These are phyloP conservation scores for Atkinsonella hypoxylon DNA, from an alignment of 2,329 filamentous ascomycete genomes.

Conservation along the genomic window DNA sequence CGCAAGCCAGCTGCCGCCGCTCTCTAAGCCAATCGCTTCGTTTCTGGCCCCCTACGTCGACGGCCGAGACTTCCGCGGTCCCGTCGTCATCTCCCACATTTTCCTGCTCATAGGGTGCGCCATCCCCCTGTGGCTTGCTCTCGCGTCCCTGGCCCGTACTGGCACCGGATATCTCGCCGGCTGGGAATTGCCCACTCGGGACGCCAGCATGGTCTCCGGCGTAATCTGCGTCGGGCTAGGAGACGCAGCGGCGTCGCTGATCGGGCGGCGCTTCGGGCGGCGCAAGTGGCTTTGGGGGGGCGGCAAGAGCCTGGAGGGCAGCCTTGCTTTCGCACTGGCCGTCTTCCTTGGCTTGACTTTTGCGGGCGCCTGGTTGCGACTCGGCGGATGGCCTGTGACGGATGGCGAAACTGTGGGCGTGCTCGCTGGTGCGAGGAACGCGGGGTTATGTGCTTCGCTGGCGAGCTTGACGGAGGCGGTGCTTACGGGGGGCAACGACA, in stretches of 20 bases:
- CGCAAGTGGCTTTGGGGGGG: conserved; percentile 95
- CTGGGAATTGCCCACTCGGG: conserved; percentile 65
- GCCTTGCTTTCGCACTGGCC: conserved; percentile 65
- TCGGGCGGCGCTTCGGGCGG: conserved; percentile 75
- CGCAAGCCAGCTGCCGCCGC: conserved; percentile 80
- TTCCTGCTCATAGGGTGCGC: conserved; percentile 92
- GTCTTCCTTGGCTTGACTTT: conserved; percentile 63
- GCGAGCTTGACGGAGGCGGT: conserved; percentile 92
- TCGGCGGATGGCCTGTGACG: conserved; percentile 61
- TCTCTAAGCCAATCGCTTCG: conserved; percentile 71
- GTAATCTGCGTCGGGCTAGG: conserved; percentile 92
- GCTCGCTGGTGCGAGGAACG: conserved; percentile 44
- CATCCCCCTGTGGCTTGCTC: conserved; percentile 81
- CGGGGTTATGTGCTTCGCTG: conserved; percentile 58
- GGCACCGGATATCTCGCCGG: conserved; percentile 46
- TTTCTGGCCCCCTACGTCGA: conserved; percentile 94
- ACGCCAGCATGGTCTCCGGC: conserved; percentile 83
- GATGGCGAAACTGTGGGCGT: conserved; percentile 26
- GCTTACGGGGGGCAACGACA: conserved; percentile 93
- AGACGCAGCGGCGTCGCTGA: conserved; percentile 82
- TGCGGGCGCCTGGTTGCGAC: conserved; percentile 60
- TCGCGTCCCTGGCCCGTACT: conserved; percentile 54
- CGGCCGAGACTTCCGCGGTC: conserved; percentile 80
- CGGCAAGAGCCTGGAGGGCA: conserved; percentile 88
- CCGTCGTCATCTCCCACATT: conserved; percentile 91